phyloP scores from a whole-genome alignment of 176 grass and related monocot genomes.

The Olyra latifolia region DNA sequence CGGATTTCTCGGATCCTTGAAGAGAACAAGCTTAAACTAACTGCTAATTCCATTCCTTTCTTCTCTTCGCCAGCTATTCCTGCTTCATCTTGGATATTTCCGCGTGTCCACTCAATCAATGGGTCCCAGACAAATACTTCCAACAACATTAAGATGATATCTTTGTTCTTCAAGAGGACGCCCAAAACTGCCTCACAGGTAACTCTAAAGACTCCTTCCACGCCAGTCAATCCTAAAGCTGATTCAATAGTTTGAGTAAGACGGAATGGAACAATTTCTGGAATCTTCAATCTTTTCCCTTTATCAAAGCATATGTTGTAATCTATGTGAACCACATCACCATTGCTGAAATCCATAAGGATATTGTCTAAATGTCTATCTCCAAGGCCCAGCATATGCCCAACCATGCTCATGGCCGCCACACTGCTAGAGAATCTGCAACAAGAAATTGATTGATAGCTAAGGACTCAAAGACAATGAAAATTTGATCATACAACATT shows the following conservation, averaged over 20 bases:
- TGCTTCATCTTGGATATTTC: slow-evolving; percentile 91
- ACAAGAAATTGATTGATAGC: slow-evolving; percentile 26
- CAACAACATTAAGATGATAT: slow-evolving; percentile 95
- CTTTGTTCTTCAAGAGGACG: slow-evolving; percentile 83
- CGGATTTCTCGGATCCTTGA: slow-evolving; percentile 94
- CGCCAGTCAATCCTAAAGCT: slow-evolving; percentile 85
- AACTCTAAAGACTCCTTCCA: slow-evolving; percentile 82
- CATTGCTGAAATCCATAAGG: slow-evolving; percentile 89
- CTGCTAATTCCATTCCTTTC: slow-evolving; percentile 98
- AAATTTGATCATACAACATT: background rate
- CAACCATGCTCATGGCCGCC: slow-evolving; percentile 95
- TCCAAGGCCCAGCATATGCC: slow-evolving; percentile 89
- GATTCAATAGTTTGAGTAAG: slow-evolving; percentile 95
- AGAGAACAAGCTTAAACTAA: slow-evolving; percentile 97
- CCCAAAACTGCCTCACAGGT: slow-evolving; percentile 83
- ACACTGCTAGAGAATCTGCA: slow-evolving; percentile 92
- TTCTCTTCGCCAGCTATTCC: slow-evolving; percentile 95
- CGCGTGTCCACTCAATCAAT: slow-evolving; percentile 89
- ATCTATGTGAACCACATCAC: slow-evolving; percentile 96
- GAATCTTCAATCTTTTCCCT: slow-evolving; percentile 94
- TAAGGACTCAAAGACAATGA: background rate
- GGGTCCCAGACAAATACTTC: slow-evolving; percentile 99
- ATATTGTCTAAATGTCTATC: slow-evolving; percentile 99
- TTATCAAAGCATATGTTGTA: slow-evolving; percentile 99
- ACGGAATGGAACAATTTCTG: slow-evolving; percentile 98